Conservation (phyloP, 2,329 filamentous ascomycete genomes). For the Alternaria alternata region DNA sequence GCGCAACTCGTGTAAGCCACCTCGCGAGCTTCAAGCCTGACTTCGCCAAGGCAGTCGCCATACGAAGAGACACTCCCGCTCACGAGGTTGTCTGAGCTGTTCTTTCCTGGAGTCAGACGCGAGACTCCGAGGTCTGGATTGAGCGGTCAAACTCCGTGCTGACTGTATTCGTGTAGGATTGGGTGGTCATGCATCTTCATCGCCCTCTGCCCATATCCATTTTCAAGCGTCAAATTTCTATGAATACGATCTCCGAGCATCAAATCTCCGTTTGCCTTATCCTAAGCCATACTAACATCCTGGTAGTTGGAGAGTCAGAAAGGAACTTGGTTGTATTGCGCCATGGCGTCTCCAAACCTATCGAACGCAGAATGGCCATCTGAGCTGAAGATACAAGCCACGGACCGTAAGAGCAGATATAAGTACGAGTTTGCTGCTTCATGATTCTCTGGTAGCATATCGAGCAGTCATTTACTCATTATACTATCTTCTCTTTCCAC, state of each 20-base stretch:
- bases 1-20: not conserved
- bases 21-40: not conserved
- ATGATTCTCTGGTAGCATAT: constrained; percentile 8
- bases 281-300: not conserved
- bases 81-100: not conserved
- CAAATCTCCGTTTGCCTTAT: constrained; percentile 8
- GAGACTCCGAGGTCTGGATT: not conserved
- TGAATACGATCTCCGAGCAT: not conserved
- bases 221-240: not conserved
- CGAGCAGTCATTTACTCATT: not conserved
- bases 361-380: not conserved
- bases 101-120: not conserved
- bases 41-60: too few species aligned
- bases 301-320: not conserved
- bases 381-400: not conserved
- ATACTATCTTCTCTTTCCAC: not conserved
- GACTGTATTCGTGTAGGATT: constrained; percentile 2
- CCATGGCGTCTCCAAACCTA: not conserved
- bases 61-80: not conserved
- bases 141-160: not conserved
- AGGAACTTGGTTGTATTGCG: not conserved
- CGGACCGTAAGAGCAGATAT: not conserved
- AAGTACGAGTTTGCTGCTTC: constrained; percentile 2
- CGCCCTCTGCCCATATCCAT: not conserved
- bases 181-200: not conserved